These are phyloP conservation scores for Urochloa ruziziensis DNA, from an alignment of 176 grass and related monocot species.

Conservation along the genomic window DNA sequence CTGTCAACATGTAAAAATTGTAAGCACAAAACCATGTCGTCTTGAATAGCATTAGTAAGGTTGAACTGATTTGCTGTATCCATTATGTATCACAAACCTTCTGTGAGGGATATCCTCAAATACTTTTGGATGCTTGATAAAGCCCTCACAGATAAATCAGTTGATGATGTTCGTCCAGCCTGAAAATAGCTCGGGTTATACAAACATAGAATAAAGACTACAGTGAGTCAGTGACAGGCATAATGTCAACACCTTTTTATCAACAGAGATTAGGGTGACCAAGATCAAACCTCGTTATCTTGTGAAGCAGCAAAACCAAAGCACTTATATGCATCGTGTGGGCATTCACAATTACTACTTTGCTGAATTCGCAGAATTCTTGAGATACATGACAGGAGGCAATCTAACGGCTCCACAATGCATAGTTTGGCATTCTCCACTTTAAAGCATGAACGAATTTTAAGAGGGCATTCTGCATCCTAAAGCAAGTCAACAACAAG, in stretches of 20 bases:
- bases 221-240: no score
- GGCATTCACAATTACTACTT: constrained; percentile 45
- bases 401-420: constrained; percentile 68
- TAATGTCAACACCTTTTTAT: constrained; percentile 21
- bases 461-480: constrained; percentile 64
- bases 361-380: constrained; percentile 56
- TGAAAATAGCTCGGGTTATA: constrained; percentile 32
- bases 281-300: constrained; percentile 67
- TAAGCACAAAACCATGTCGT: constrained; percentile 26
- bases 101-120: constrained; percentile 46
- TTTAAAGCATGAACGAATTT: constrained; percentile 70
- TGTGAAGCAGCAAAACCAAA: constrained; percentile 83
- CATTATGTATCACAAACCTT: constrained; percentile 59
- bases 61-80: background rate
- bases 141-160: constrained; percentile 67
- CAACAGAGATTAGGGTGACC: constrained; percentile 11
- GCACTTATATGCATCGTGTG: constrained; percentile 49
- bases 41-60: constrained; percentile 17
- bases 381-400: constrained; percentile 69
- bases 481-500: constrained; percentile 39
- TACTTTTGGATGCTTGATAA: constrained; percentile 64
- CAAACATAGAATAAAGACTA: no score
- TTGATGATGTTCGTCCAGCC: constrained; percentile 59
- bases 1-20: constrained; percentile 42
- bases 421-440: constrained; percentile 61